phyloP scores from a whole-genome alignment of 306 rosid genomes.

The Prunus mongolica region DNA sequence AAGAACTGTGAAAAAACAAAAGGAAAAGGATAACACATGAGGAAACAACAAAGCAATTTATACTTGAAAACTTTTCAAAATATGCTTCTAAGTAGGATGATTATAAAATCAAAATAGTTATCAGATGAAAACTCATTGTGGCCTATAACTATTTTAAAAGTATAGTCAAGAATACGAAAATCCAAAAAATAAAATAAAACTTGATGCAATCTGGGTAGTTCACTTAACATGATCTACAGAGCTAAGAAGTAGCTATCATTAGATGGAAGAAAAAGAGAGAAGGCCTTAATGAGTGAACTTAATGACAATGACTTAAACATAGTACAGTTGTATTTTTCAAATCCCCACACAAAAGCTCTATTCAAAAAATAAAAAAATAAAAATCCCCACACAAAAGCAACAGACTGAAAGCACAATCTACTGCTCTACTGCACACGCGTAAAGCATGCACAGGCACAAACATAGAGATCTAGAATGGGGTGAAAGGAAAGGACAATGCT shows the following conservation, averaged over 20 bases:
- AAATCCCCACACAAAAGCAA: not conserved
- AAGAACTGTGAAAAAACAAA: constrained; percentile 56
- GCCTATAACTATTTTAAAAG: not conserved
- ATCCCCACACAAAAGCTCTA: not conserved
- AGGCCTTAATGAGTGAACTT: not conserved
- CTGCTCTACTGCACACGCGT: not conserved
- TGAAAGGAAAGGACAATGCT: not conserved
- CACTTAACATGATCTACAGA: not conserved
- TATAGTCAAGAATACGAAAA: not conserved
- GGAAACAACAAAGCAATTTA: not conserved
- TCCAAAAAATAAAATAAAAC: not conserved
- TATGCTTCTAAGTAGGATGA: not conserved
- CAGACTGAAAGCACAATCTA: not conserved
- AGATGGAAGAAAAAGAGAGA: not conserved
- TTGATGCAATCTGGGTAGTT: not conserved
- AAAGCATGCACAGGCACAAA: not conserved
- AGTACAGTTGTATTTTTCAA: not conserved
- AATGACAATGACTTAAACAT: not conserved
- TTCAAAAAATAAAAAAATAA: too few relatives aligned
- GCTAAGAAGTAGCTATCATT: not conserved
- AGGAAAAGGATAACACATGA: constrained; percentile 7
- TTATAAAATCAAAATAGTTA: not conserved
- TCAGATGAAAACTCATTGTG: not conserved
- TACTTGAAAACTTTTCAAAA: not conserved
- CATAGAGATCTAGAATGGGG: not conserved